phyloP scores from a whole-genome alignment of 2,329 filamentous ascomycete species.

The Thelonectria rubi region DNA sequence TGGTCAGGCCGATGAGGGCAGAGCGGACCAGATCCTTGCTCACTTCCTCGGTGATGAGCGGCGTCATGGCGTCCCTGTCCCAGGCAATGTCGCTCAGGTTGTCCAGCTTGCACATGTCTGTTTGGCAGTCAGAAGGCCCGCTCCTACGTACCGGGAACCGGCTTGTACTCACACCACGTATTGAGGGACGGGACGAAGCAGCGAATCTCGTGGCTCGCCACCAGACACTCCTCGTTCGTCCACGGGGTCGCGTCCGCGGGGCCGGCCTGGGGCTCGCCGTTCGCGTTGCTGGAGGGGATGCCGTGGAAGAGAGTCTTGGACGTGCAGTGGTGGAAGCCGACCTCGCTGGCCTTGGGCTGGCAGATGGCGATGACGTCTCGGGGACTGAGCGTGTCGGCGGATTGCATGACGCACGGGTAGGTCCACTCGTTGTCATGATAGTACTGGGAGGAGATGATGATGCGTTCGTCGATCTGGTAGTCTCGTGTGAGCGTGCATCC shows the following conservation, averaged over 20 bases:
- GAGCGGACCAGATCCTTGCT: background rate
- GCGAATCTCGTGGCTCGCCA: slow-evolving; percentile 7
- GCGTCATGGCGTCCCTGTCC: background rate
- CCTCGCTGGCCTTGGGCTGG: background rate
- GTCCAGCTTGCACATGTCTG: background rate
- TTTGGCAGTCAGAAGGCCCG: background rate
- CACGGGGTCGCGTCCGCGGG: slow-evolving; percentile 1
- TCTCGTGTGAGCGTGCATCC: background rate
- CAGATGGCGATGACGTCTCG: background rate
- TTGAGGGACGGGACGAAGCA: slow-evolving; percentile 20
- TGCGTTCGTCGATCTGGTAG: slow-evolving; percentile 1
- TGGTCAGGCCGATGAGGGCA: background rate
- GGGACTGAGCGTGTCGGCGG: background rate
- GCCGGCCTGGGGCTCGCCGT: background rate
- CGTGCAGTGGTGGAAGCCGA: background rate
- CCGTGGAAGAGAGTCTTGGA: background rate
- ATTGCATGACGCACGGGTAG: background rate
- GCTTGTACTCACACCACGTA: slow-evolving; percentile 25
- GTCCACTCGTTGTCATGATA: background rate
- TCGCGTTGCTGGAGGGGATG: background rate
- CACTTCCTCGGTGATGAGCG: slow-evolving; percentile 21
- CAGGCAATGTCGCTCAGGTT: slow-evolving; percentile 10
- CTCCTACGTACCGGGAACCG: background rate
- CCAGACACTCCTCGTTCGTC: slow-evolving; percentile 22
- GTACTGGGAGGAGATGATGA: background rate